Conservation (phyloP, 257 asterid species). For the Fraxinus excelsior region DNA sequence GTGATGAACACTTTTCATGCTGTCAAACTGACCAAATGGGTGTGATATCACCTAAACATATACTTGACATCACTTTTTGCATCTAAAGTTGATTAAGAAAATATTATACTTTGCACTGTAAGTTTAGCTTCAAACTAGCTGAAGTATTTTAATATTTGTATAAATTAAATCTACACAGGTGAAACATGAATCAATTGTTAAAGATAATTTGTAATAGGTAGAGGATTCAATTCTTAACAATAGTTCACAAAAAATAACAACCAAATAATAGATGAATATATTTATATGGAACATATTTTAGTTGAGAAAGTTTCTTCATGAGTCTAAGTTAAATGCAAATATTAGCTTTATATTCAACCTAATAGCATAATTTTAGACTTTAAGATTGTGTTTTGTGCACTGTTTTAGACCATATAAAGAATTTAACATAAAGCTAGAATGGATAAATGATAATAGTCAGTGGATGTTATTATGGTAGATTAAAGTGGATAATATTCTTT, state of each 20-base stretch:
- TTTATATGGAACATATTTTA: not conserved
- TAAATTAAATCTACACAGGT: not conserved
- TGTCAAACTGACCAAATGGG: slow-evolving; percentile 2
- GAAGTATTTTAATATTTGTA: not conserved
- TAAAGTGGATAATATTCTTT: too few species aligned
- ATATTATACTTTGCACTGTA: not conserved
- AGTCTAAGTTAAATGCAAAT: not conserved
- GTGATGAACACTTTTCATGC: not conserved
- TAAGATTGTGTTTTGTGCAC: too few species aligned
- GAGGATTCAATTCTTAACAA: not conserved
- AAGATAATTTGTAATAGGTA: not conserved
- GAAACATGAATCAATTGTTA: not conserved
- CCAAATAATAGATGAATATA: not conserved
- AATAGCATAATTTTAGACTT: not conserved
- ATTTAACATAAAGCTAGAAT: too few species aligned
- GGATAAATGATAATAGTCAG: too few species aligned
- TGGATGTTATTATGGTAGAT: too few species aligned
- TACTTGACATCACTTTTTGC: not conserved
- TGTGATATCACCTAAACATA: not conserved
- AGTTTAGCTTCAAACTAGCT: not conserved
- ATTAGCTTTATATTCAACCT: not conserved
- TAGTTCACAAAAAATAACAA: not conserved
- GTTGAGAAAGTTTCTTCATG: not conserved
- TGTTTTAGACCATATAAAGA: too few species aligned
- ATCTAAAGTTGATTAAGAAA: not conserved